These are phyloP conservation scores for Agrocybe praecox DNA, from an alignment of 768 basidiomycete genomes.

Conservation along the genomic window DNA sequence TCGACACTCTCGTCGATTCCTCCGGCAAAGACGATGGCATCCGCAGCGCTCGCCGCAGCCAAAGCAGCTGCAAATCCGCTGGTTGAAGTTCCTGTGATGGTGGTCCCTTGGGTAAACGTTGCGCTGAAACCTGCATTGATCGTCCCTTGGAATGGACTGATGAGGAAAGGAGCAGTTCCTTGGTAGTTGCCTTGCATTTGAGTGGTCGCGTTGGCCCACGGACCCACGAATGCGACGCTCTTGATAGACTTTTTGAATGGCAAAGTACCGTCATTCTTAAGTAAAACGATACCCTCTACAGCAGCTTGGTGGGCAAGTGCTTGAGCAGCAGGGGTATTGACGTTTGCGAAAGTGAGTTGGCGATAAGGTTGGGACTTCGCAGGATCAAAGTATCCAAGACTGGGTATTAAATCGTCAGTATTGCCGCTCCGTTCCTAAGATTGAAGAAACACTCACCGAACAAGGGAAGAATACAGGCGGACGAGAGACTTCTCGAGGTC, in stretches of 20 bases:
- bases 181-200: constrained; percentile 62
- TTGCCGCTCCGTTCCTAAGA: not conserved
- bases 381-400: constrained; percentile 62
- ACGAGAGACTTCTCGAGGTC: constrained; percentile 45
- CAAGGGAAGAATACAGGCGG: constrained; percentile 54
- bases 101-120: constrained; percentile 44
- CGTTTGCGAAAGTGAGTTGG: constrained; percentile 47
- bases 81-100: constrained; percentile 37
- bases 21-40: constrained; percentile 53
- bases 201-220: constrained; percentile 56
- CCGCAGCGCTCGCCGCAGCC: constrained; percentile 48
- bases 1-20: constrained; percentile 56
- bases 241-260: constrained; percentile 49
- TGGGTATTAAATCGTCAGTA: constrained; percentile 19
- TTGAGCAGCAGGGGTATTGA: constrained; percentile 50
- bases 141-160: constrained; percentile 54
- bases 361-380: constrained; percentile 51
- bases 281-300: constrained; percentile 55
- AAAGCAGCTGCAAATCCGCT: constrained; percentile 54
- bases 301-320: constrained; percentile 53
- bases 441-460: constrained; percentile 38
- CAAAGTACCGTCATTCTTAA: constrained; percentile 66
- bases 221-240: constrained; percentile 60
- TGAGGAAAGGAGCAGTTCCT: constrained; percentile 55
- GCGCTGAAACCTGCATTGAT: constrained; percentile 47